Conservation (phyloP, 768 basidiomycete genomes). For the Coprinopsis strossmayeri region DNA sequence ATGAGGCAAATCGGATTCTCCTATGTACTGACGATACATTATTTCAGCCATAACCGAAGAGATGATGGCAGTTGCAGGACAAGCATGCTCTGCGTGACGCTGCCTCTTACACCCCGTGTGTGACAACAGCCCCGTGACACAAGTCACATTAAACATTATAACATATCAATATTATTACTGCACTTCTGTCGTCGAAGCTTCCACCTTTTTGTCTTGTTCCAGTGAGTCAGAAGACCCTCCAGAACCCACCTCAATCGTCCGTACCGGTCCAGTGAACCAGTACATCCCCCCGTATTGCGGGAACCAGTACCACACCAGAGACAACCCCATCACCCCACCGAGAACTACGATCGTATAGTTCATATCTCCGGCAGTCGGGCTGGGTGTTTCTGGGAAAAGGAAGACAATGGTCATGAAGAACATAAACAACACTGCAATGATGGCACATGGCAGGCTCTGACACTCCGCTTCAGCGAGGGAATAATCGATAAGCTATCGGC, state of each 20-base stretch:
- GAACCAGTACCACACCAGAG: conserved; percentile 63
- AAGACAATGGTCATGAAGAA: conserved; percentile 55
- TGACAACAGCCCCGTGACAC: conserved; percentile 4
- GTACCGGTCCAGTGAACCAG: conserved; percentile 70
- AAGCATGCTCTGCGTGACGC: neutral
- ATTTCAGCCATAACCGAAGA: conserved; percentile 31
- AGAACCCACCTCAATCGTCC: conserved; percentile 23
- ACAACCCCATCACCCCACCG: conserved; percentile 52
- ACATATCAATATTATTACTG: neutral
- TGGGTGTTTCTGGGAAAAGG: conserved; percentile 57
- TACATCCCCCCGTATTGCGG: conserved; percentile 68
- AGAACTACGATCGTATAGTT: conserved; percentile 71
- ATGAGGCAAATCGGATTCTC: conserved; percentile 72
- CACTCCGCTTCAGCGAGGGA: neutral
- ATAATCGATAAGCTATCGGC: neutral
- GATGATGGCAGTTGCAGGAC: too few relatives aligned
- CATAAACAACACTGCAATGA: conserved; percentile 61
- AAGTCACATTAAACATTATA: neutral
- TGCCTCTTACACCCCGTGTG: neutral
- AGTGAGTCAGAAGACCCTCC: conserved; percentile 1
- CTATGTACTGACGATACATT: conserved; percentile 65
- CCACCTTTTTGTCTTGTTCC: neutral
- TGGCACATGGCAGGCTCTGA: conserved; percentile 54
- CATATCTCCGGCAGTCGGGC: conserved; percentile 45
- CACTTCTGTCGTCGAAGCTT: neutral